Conservation (phyloP, 2,329 filamentous ascomycete species). For the Fusarium tjaetaba region DNA sequence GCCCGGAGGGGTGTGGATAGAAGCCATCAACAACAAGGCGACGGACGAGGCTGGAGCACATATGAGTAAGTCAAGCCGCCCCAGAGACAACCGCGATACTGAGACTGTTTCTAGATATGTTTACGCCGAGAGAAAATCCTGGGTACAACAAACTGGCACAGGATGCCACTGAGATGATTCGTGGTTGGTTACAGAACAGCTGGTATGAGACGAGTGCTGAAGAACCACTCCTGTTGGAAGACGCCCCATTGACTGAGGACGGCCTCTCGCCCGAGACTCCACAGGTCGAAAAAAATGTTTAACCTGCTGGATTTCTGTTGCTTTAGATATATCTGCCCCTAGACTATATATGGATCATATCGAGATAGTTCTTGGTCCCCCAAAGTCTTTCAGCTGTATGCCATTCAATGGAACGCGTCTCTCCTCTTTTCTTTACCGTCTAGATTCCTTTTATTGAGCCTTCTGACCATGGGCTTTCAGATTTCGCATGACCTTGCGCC, state of each 20-base stretch:
- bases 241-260: slow-evolving; percentile 12
- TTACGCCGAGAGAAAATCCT: slow-evolving; percentile 76
- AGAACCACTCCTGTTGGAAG: slow-evolving; percentile 42
- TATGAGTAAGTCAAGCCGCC: slow-evolving; percentile 62
- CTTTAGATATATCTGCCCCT: not conserved
- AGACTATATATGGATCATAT: slow-evolving; percentile 2
- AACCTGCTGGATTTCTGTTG: not conserved
- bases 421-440: not conserved
- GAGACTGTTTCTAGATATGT: slow-evolving; percentile 66
- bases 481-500: slow-evolving; percentile 78
- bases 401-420: not conserved
- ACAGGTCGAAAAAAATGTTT: not conserved
- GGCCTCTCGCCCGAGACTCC: not conserved
- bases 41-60: slow-evolving; percentile 84
- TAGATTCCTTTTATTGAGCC: slow-evolving; percentile 42
- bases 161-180: slow-evolving; percentile 71
- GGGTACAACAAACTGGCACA: slow-evolving; percentile 75
- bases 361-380: not conserved
- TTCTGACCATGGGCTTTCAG: slow-evolving; percentile 61
- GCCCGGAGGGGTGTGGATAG: slow-evolving; percentile 68
- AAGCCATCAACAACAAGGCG: slow-evolving; percentile 81
- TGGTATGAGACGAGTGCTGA: slow-evolving; percentile 71
- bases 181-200: slow-evolving; percentile 70
- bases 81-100: not conserved
- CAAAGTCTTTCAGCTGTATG: not conserved